A percentile compares a stretch with the other conserved stretches of the same genome.
These are phyloP conservation scores for Climacium dendroides DNA, from an alignment of 225 moss, liverwort and hornwort genomes.

Conservation along the genomic window DNA sequence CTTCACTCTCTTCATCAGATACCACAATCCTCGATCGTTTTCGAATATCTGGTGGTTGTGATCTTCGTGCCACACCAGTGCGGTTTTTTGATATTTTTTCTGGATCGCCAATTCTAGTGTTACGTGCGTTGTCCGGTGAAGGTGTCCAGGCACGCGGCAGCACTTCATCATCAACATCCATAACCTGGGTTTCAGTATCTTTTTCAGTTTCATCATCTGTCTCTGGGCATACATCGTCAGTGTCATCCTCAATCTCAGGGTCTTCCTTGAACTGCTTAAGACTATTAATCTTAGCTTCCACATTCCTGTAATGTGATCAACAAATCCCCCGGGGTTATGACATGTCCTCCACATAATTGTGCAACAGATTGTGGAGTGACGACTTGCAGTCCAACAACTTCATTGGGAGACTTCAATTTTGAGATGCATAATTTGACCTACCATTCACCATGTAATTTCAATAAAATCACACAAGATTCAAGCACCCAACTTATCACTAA, in stretches of 20 bases:
- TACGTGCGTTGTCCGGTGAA: conserved; percentile 1
- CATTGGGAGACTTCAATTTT: neutral
- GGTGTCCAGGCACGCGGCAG: neutral
- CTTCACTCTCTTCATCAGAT: conserved; percentile 57
- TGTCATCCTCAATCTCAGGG: conserved; percentile 12
- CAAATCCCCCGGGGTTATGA: neutral
- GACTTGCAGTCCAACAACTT: neutral
- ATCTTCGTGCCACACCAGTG: neutral
- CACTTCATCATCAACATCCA: conserved; percentile 28
- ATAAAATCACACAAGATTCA: neutral
- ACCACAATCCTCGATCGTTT: conserved; percentile 35
- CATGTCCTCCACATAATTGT: neutral
- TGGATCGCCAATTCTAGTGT: neutral
- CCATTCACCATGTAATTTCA: neutral
- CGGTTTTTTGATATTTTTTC: neutral
- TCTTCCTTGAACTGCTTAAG: conserved; percentile 25
- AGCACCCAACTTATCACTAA: neutral
- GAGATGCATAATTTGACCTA: neutral
- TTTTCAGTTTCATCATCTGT: conserved; percentile 45
- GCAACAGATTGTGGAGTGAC: neutral
- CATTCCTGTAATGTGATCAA: conserved; percentile 6
- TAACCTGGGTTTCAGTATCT: conserved; percentile 2
- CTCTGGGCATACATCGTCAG: conserved; percentile 34
- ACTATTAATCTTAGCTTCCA: conserved; percentile 28
- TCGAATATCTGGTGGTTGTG: conserved; percentile 3